Conservation (phyloP, 78 protist genomes). For the Creolimax fragrantissima region DNA sequence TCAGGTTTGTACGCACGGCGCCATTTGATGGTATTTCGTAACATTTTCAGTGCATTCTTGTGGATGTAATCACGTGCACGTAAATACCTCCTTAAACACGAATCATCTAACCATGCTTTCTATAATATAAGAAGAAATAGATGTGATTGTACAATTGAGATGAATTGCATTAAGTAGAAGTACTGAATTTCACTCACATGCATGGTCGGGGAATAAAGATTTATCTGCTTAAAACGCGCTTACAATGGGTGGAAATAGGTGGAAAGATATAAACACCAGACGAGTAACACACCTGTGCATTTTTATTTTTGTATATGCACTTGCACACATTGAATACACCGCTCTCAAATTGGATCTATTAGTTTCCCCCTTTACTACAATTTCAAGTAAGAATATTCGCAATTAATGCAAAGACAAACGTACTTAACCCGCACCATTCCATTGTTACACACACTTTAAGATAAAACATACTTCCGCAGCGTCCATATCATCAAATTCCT, state of each 20-base stretch:
- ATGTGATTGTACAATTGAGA: too few relatives aligned
- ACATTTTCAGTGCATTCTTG: not conserved
- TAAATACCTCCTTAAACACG: not conserved
- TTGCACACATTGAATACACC: not conserved
- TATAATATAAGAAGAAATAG: not conserved
- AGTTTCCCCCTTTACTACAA: not conserved
- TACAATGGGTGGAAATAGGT: too few relatives aligned
- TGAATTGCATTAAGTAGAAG: too few relatives aligned
- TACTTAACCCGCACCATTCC: not conserved
- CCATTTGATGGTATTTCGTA: not conserved
- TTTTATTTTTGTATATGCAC: not conserved
- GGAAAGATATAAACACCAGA: not conserved
- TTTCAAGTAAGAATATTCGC: not conserved
- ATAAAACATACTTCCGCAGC: not conserved
- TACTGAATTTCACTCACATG: too few relatives aligned
- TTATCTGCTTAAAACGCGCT: too few relatives aligned
- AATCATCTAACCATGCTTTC: not conserved
- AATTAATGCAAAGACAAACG: not conserved
- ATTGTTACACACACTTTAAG: not conserved
- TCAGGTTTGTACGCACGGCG: not conserved
- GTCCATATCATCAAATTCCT: not conserved
- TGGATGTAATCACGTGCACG: not conserved
- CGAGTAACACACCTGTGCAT: not conserved
- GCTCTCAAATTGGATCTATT: not conserved
- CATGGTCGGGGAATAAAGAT: too few relatives aligned